Percentiles rank a stretch among this genome's conserved stretches.
Evolutionary conservation across 1,284 basidiomycete genomes (phyloP).

Genomic region (Heterobasidion irregulare): DNA sequence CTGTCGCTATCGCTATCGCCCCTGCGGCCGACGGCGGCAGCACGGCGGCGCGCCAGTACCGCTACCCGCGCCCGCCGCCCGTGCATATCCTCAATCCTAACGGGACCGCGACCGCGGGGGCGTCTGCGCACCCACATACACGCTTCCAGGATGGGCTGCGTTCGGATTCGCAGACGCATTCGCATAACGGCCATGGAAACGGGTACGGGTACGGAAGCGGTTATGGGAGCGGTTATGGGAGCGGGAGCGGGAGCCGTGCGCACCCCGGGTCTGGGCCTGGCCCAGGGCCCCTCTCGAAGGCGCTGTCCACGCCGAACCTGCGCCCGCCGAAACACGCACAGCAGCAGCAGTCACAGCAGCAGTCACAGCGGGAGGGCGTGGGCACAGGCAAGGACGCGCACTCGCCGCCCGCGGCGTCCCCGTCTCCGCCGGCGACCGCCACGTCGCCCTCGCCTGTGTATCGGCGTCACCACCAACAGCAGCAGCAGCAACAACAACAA

Average conservation of each 20-base stretch:
- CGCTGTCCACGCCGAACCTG: constrained; percentile 55
- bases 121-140: background rate
- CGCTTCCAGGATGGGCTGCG: background rate
- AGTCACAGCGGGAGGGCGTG: no score
- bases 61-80: background rate
- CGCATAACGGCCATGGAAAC: background rate
- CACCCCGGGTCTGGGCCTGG: constrained; percentile 7
- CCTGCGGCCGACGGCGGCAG: background rate
- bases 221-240: constrained; percentile 1
- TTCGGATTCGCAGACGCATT: constrained; percentile 5
- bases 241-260: constrained; percentile 8
- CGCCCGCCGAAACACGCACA: constrained; percentile 15
- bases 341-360: background rate
- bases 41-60: background rate
- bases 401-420: no score
- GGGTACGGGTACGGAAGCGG: no score
- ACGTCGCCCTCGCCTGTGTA: constrained; percentile 17
- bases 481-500: background rate
- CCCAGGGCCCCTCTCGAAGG: constrained; percentile 29
- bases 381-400: background rate
- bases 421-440: constrained; percentile 12
- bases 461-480: background rate
- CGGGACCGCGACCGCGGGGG: background rate
- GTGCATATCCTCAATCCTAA: background rate
- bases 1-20: background rate